Base-by-base conservation (phyloP, 1,284 basidiomycete species). In the Exsudoporus floridanus region DNA sequence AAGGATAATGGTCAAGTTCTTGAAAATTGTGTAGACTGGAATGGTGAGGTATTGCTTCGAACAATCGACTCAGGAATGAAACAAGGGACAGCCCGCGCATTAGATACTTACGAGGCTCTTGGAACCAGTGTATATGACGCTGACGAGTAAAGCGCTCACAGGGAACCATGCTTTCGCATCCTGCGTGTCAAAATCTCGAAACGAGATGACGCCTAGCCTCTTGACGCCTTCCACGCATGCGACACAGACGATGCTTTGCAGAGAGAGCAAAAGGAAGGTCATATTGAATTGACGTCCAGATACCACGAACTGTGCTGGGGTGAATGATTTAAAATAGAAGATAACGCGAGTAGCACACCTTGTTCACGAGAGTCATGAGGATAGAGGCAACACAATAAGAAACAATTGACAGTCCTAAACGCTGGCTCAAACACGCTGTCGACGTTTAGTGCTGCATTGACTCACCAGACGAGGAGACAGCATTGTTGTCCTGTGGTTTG, bases 1-100 rank as follows among this genome's bases (percentile, higher is more conserved):
- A 34, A 99, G 81, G 61, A 99, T 98, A 66, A 99, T 99, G 27
- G 97, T 98, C 63, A 99, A 71, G 71, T 99, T 99, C 76, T 99
- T 99, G 84, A 99, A 99, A 61, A 99, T 99, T 4, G 97, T 95
- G 73, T 94, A 95, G 27, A 96, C 86, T 0, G 94, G 94, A 70
- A 98, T 96, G 57, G 84, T 89, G 45, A 98, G 78, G 73, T 85
- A 92, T 92, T 96, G 94, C 92, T 96, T 63, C 14, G 34, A 27
- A 44, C 7, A 19, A 23, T 25, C 3, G 9, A n/a, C 33, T 57
- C 39, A 55, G 51, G 8, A 33, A 39, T 14, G 10, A 13, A 31
- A 25, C 35, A 36, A 21, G 7, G 5, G 40, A n/a, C 21, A 30
- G 19, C 14, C 28, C n/a, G 46, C 28, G 10, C 23, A 42, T 46